phyloP scores from a whole-genome alignment of 1,284 basidiomycete genomes.

The Irpex sp. region DNA sequence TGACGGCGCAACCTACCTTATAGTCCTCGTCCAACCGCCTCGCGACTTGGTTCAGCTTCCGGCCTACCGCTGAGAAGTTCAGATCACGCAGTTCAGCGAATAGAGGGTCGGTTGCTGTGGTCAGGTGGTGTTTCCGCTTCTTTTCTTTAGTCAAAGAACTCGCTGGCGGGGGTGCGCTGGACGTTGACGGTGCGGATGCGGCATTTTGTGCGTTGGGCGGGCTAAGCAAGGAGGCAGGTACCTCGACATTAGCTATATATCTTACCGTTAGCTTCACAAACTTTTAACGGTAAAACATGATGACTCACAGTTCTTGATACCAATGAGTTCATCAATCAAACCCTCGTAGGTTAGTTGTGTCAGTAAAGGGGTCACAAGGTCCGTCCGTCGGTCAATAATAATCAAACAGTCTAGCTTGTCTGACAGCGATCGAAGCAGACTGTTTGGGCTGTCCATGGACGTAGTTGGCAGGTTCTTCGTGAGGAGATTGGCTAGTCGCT shows the following conservation, averaged over 20 bases:
- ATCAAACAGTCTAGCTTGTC: constrained; percentile 84
- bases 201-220: constrained; percentile 40
- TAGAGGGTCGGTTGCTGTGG: constrained; percentile 77
- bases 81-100: constrained; percentile 84
- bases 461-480: constrained; percentile 26
- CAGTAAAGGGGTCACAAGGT: constrained; percentile 93
- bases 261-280: neutral
- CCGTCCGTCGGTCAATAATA: constrained; percentile 88
- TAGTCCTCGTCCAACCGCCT: constrained; percentile 89
- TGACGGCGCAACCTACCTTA: constrained; percentile 47
- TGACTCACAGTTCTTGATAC: constrained; percentile 80
- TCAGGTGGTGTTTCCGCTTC: constrained; percentile 82
- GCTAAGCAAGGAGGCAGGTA: constrained; percentile 79
- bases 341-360: constrained; percentile 98
- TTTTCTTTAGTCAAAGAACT: constrained; percentile 61
- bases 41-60: constrained; percentile 79
- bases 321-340: constrained; percentile 91
- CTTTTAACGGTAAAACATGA: neutral
- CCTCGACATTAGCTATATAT: constrained; percentile 79
- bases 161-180: constrained; percentile 17
- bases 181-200: constrained; percentile 40
- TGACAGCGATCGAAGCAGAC: constrained; percentile 36
- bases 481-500: constrained; percentile 31
- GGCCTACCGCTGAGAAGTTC: constrained; percentile 93
- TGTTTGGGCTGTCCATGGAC: constrained; percentile 29